A percentile compares a stretch with the other conserved stretches of the same genome.
These are phyloP conservation scores for Entophlyctis luteolus DNA, from an alignment of 192 early-diverging fungal genomes.

Conservation along the genomic window DNA sequence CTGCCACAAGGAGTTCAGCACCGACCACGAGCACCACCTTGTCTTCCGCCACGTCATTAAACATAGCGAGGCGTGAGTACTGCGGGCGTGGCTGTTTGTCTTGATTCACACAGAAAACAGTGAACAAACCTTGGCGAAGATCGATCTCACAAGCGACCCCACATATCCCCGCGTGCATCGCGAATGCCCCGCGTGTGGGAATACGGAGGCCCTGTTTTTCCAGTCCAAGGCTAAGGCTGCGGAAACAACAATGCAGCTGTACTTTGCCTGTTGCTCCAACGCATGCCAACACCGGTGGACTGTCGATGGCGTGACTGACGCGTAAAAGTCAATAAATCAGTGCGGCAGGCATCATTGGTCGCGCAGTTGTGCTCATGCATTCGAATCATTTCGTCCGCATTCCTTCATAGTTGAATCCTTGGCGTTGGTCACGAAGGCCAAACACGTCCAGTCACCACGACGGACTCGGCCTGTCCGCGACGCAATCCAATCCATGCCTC, in stretches of 20 bases:
- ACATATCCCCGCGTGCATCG: conserved; percentile 42
- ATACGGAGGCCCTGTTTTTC: conserved; percentile 41
- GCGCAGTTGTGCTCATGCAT: no score
- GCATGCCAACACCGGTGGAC: conserved; percentile 47
- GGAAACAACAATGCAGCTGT: conserved; percentile 54
- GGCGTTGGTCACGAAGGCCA: no score
- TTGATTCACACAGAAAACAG: conserved; percentile 8
- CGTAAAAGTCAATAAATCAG: no score
- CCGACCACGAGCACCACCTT: conserved; percentile 24
- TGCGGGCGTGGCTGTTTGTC: no score
- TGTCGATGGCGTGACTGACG: no score
- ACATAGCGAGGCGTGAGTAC: conserved; percentile 34
- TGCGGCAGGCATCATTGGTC: no score
- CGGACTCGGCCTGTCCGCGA: no score
- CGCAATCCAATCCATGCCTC: no score
- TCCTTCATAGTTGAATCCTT: no score
- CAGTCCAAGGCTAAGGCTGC: conserved; percentile 41
- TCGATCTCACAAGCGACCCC: conserved; percentile 49
- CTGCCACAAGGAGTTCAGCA: conserved; percentile 44
- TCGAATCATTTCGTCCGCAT: no score
- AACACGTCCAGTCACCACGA: no score
- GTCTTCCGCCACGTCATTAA: conserved; percentile 47
- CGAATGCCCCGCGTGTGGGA: conserved; percentile 41
- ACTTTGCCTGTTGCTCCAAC: conserved; percentile 40
- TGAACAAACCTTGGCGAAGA: conserved; percentile 40